Evolutionary conservation across 306 rosid species (phyloP).

Genomic region (Gillenia trifoliata): DNA sequence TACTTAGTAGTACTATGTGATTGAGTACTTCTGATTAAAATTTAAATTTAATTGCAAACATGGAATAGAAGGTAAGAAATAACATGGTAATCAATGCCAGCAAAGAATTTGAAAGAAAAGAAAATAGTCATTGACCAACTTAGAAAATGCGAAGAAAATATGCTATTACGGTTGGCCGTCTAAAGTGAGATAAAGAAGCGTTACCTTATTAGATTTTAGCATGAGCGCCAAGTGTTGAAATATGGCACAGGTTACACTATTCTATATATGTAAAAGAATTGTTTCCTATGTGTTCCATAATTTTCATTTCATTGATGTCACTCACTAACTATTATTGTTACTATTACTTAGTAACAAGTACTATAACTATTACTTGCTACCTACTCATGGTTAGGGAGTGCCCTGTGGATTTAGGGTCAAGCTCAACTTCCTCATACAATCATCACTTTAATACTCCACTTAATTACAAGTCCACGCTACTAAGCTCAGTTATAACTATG

Average conservation of each 20-base stretch:
- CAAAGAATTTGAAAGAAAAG: background rate
- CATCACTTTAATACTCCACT: too few species aligned
- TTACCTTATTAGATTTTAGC: background rate
- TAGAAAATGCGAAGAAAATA: background rate
- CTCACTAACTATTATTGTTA: background rate
- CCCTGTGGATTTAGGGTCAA: too few species aligned
- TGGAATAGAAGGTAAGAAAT: background rate
- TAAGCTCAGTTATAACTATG: too few species aligned
- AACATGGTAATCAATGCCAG: background rate
- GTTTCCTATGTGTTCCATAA: background rate
- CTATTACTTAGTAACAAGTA: background rate
- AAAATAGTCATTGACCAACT: background rate
- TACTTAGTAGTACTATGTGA: background rate
- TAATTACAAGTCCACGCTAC: rapidly evolving
- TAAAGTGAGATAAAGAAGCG: background rate
- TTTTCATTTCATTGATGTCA: background rate
- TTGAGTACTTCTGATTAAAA: background rate
- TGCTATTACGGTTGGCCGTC: background rate
- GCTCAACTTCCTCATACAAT: too few species aligned
- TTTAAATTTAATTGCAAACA: too few species aligned
- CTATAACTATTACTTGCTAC: too few species aligned
- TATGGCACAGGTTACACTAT: background rate
- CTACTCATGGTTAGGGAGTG: too few species aligned
- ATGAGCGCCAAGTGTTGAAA: background rate
- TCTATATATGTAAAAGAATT: background rate